A percentile compares a stretch with the other conserved stretches of the same genome.
Evolutionary conservation across 768 basidiomycete genomes (phyloP).

Genomic region (Hericium rajendrae): DNA sequence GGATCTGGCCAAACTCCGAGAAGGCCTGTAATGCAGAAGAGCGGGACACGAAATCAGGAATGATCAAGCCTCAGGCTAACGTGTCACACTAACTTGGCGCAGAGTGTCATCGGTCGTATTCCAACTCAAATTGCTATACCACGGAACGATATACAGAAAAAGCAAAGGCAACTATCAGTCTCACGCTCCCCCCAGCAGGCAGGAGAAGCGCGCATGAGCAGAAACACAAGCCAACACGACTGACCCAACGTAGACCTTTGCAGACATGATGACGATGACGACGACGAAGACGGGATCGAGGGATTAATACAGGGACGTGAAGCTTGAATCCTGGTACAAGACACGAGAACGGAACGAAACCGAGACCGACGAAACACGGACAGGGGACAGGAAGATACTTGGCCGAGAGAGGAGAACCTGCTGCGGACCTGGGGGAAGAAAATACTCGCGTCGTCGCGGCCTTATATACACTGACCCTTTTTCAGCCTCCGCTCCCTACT

Average conservation of each 20-base stretch:
- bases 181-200: slow-evolving; percentile 17
- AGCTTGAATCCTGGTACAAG: not conserved
- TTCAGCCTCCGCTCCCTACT: slow-evolving; percentile 44
- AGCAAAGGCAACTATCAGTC: slow-evolving; percentile 39
- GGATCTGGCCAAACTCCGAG: slow-evolving; percentile 66
- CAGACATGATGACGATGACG: slow-evolving; percentile 48
- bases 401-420: slow-evolving; percentile 3
- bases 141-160: slow-evolving; percentile 27
- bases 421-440: slow-evolving; percentile 5
- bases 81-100: slow-evolving; percentile 70
- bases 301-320: slow-evolving; percentile 14
- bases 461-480: slow-evolving; percentile 33
- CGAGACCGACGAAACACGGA: slow-evolving; percentile 12
- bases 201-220: slow-evolving; percentile 36
- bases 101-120: slow-evolving; percentile 91
- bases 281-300: slow-evolving; percentile 22
- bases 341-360: slow-evolving; percentile 14
- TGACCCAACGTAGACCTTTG: slow-evolving; percentile 93
- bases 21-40: slow-evolving; percentile 58
- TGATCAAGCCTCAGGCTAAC: slow-evolving; percentile 21
- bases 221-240: slow-evolving; percentile 53
- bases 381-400: slow-evolving; percentile 12
- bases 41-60: slow-evolving; percentile 38
- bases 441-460: not conserved
- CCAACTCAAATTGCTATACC: slow-evolving; percentile 85